These are phyloP conservation scores for Chalciporus pseudorubinellus DNA, from an alignment of 768 basidiomycete species.

Conservation along the genomic window DNA sequence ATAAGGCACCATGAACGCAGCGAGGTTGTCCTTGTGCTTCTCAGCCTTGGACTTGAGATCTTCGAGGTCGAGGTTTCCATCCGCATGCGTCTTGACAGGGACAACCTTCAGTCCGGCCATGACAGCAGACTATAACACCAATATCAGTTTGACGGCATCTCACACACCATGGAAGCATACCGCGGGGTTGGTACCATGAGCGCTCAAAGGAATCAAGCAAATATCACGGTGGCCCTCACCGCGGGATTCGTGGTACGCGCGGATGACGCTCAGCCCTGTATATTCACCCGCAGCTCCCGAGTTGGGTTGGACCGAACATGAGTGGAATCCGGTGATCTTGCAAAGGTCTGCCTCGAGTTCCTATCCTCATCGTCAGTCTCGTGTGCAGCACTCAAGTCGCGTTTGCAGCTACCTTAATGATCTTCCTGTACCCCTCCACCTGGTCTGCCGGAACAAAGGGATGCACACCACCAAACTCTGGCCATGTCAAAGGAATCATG, in stretches of 20 bases:
- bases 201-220: constrained; percentile 92
- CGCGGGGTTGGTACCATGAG: constrained; percentile 98
- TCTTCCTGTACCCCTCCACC: constrained; percentile 77
- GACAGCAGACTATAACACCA: constrained; percentile 71
- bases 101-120: constrained; percentile 98
- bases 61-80: constrained; percentile 86
- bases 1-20: constrained; percentile 84
- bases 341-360: constrained; percentile 91
- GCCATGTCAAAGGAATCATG: constrained; percentile 95
- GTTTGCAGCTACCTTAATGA: constrained; percentile 61
- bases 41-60: constrained; percentile 88
- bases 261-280: constrained; percentile 90
- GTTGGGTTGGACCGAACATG: constrained; percentile 97
- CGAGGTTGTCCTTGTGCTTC: constrained; percentile 86
- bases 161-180: constrained; percentile 44
- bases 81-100: constrained; percentile 81
- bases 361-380: constrained; percentile 37
- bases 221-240: constrained; percentile 85
- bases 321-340: constrained; percentile 94
- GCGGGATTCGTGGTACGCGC: constrained; percentile 89
- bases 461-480: constrained; percentile 86
- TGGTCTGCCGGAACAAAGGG: constrained; percentile 92
- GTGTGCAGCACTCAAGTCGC: neutral
- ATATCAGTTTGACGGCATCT: constrained; percentile 13
- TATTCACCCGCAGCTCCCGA: constrained; percentile 99